Percentiles rank a stretch among this genome's conserved stretches.
Conservation (phyloP, 257 asterid species). For the Petunia axillaris region DNA sequence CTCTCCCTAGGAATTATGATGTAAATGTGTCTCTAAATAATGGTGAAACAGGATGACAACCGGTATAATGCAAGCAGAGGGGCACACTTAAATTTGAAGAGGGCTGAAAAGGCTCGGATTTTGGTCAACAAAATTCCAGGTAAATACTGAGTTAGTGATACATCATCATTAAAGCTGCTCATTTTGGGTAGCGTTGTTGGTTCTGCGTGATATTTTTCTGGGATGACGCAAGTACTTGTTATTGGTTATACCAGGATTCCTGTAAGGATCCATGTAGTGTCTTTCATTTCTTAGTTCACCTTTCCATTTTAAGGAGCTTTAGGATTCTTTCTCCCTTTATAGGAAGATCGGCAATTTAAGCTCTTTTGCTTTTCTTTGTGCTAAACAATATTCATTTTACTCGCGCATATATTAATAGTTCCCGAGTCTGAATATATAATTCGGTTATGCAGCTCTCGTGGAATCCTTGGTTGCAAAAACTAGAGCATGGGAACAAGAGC, state of each 20-base stretch:
- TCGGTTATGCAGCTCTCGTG: slow-evolving; percentile 75
- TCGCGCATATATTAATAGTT: neutral
- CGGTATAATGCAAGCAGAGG: slow-evolving; percentile 58
- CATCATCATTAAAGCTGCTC: neutral
- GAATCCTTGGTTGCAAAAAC: slow-evolving; percentile 84
- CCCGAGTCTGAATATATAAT: neutral
- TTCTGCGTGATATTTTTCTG: slow-evolving; percentile 5
- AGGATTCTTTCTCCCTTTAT: neutral
- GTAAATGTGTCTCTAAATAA: neutral
- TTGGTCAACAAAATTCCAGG: slow-evolving; percentile 61
- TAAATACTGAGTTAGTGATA: slow-evolving; percentile 25
- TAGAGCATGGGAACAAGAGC: slow-evolving; percentile 93
- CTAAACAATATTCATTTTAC: neutral
- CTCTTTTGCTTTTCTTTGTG: neutral
- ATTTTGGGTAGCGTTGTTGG: slow-evolving; percentile 3
- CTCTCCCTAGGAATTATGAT: slow-evolving; percentile 15
- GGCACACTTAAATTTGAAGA: slow-evolving; percentile 59
- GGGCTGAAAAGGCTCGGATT: slow-evolving; percentile 60
- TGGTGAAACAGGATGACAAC: slow-evolving; percentile 49
- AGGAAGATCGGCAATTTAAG: neutral
- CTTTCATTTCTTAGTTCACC: neutral
- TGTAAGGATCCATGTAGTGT: neutral
- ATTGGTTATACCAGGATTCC: neutral
- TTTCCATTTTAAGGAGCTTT: slow-evolving; percentile 8
- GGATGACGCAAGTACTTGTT: slow-evolving; percentile 9